These are phyloP conservation scores for Quercus aquifolioides DNA, from an alignment of 306 rosid genomes.

Conservation along the genomic window DNA sequence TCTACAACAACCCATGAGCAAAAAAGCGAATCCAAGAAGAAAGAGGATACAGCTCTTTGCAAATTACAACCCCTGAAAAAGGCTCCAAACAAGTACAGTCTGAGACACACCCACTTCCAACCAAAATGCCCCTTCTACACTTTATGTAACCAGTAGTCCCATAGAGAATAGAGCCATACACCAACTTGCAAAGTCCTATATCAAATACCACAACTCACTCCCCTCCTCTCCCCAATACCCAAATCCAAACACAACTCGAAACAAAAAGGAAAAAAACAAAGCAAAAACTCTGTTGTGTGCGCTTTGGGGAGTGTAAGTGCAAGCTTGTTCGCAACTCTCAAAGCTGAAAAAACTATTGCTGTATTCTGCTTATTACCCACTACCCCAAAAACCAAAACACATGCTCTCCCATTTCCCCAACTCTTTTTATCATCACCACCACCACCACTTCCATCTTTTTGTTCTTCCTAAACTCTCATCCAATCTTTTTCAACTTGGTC, in stretches of 20 bases:
- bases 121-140: slow-evolving; percentile 48
- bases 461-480: slow-evolving; percentile 12
- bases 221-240: slow-evolving; percentile 5
- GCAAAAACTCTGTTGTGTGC: slow-evolving; percentile 14
- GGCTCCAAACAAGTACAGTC: slow-evolving; percentile 26
- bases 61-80: slow-evolving; percentile 34
- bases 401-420: slow-evolving; percentile 53
- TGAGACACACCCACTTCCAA: slow-evolving; percentile 62
- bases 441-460: slow-evolving; percentile 12
- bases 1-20: not conserved
- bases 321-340: slow-evolving; percentile 55
- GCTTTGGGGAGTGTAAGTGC: slow-evolving; percentile 63
- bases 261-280: slow-evolving; percentile 42
- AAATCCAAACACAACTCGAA: slow-evolving; percentile 39
- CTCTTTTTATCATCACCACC: slow-evolving; percentile 38
- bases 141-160: slow-evolving; percentile 41
- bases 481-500: not conserved
- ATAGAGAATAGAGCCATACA: slow-evolving; percentile 31
- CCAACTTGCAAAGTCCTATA: slow-evolving; percentile 30
- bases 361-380: slow-evolving; percentile 39
- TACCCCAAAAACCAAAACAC: slow-evolving; percentile 50
- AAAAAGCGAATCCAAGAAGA: slow-evolving; percentile 29
- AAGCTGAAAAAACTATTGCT: slow-evolving; percentile 43
- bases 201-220: slow-evolving; percentile 22
- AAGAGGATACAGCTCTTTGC: slow-evolving; percentile 16